These are phyloP conservation scores for Staphylotrichum tortipilum DNA, from an alignment of 495 filamentous ascomycete genomes.

Conservation along the genomic window DNA sequence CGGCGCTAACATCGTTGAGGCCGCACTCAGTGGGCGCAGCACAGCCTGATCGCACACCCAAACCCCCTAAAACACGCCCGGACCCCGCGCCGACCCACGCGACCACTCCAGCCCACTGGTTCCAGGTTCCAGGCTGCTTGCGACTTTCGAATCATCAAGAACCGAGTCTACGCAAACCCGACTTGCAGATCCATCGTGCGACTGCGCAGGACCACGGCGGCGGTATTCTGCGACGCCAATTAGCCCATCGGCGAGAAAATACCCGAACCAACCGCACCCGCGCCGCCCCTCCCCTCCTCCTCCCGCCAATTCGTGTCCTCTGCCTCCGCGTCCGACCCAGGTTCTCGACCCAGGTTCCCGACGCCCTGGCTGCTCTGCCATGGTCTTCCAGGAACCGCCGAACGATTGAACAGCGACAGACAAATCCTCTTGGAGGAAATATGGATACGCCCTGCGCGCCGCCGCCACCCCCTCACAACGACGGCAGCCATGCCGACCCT, in stretches of 20 bases:
- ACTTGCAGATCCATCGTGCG: neutral
- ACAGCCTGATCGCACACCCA: neutral
- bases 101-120: neutral
- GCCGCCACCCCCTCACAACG: conserved; percentile 19
- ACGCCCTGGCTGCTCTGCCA: conserved; percentile 15
- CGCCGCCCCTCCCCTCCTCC: neutral
- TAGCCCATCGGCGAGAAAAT: neutral
- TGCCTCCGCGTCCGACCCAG: neutral
- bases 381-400: conserved; percentile 16
- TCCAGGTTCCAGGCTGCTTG: no score
- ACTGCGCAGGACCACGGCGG: neutral
- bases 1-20: no score
- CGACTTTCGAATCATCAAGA: neutral
- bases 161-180: neutral
- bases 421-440: neutral
- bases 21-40: neutral
- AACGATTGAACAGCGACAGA: conserved; percentile 12
- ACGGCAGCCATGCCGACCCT: conserved; percentile 18
- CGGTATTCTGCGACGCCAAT: neutral
- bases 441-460: conserved; percentile 14
- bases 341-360: no score
- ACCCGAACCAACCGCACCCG: neutral
- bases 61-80: neutral
- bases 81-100: conserved; percentile 4
- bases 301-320: neutral